These are phyloP conservation scores for Colletotrichum scovillei DNA, from an alignment of 2,329 filamentous ascomycete genomes.

Conservation along the genomic window DNA sequence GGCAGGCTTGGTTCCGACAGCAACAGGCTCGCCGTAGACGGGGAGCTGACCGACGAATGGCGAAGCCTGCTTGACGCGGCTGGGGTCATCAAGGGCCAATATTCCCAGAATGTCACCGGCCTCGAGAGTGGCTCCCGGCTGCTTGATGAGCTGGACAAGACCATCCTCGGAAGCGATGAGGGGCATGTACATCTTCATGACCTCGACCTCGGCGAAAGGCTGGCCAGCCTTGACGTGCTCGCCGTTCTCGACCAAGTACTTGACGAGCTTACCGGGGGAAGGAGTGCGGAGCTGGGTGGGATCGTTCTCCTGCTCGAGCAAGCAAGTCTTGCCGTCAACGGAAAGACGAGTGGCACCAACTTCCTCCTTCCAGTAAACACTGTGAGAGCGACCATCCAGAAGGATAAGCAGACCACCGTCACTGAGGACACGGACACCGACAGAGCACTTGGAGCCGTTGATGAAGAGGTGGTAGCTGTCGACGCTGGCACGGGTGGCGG, in stretches of 20 bases:
- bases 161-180: conserved; percentile 94
- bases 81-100: conserved; percentile 92
- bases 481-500: conserved; percentile 88
- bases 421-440: conserved; percentile 91
- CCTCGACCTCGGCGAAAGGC: conserved; percentile 95
- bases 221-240: conserved; percentile 93
- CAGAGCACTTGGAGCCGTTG: conserved; percentile 96
- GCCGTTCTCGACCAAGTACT: conserved; percentile 96
- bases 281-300: conserved; percentile 96
- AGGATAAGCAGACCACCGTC: conserved; percentile 94
- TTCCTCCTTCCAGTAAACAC: conserved; percentile 99
- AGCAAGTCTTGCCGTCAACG: conserved; percentile 97
- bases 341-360: conserved; percentile 94
- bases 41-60: conserved; percentile 93
- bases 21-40: conserved; percentile 84
- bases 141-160: conserved; percentile 98
- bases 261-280: conserved; percentile 96
- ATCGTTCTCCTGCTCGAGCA: conserved; percentile 98
- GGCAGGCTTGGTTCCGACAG: conserved; percentile 90
- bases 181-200: conserved; percentile 99
- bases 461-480: conserved; percentile 99
- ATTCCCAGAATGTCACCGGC: conserved; percentile 99
- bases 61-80: conserved; percentile 95
- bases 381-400: conserved; percentile 93
- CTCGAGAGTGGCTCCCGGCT: conserved; percentile 96